Evolutionary conservation across 2,329 filamentous ascomycete species (phyloP).

Genomic region (Mariannaea elegans): DNA sequence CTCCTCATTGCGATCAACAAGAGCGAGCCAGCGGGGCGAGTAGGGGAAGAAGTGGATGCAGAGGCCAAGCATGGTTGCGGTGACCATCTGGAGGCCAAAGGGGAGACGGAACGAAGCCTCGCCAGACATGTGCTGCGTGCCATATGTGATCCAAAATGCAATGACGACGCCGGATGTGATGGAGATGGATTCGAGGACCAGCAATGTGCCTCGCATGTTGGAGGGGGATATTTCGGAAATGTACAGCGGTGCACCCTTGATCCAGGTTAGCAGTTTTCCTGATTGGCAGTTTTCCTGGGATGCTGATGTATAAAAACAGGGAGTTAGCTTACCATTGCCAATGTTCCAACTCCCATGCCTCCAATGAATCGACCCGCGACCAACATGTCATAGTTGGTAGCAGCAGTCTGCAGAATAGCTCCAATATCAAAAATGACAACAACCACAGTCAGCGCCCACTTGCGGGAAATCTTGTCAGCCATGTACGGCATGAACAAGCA

Average conservation of each 20-base stretch:
- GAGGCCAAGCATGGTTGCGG: constrained; percentile 37
- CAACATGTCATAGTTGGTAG: constrained; percentile 56
- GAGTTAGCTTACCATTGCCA: constrained; percentile 53
- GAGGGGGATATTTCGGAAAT: constrained; percentile 44
- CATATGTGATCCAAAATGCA: constrained; percentile 48
- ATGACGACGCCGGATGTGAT: constrained; percentile 45
- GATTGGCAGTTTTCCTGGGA: background rate
- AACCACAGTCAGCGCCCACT: constrained; percentile 61
- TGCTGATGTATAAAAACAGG: background rate
- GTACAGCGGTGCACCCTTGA: constrained; percentile 28
- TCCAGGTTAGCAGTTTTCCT: background rate
- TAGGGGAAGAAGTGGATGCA: constrained; percentile 57
- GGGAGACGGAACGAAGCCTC: constrained; percentile 57
- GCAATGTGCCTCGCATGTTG: constrained; percentile 40
- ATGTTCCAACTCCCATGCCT: constrained; percentile 59
- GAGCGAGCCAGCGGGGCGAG: constrained; percentile 56
- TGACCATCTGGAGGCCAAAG: constrained; percentile 52
- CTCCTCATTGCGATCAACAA: constrained; percentile 48
- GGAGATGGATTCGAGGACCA: constrained; percentile 44
- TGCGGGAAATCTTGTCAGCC: constrained; percentile 53
- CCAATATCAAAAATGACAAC: constrained; percentile 63
- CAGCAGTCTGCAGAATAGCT: constrained; percentile 61
- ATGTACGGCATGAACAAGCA: constrained; percentile 20
- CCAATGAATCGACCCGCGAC: constrained; percentile 65
- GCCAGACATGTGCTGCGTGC: constrained; percentile 52